Evolutionary conservation across 345 rosid species (phyloP).

Genomic region (Eucalyptus grandis): DNA sequence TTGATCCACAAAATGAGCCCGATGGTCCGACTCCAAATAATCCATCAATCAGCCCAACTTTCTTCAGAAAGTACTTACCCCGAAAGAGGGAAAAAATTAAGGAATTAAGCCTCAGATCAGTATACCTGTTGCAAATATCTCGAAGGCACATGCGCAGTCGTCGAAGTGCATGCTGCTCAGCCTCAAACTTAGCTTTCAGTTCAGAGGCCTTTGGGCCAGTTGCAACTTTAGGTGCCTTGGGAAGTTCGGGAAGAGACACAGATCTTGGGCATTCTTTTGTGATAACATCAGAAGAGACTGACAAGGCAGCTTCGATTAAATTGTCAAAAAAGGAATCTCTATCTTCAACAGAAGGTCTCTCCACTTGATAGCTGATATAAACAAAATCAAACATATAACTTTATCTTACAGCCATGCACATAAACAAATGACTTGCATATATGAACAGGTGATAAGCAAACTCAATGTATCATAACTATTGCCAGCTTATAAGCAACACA

Average conservation of each 20-base stretch:
- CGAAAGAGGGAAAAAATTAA: not conserved
- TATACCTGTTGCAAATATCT: slow-evolving; percentile 95
- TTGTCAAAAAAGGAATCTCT: slow-evolving; percentile 69
- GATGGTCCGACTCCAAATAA: not conserved
- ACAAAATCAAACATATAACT: not conserved
- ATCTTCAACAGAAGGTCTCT: slow-evolving; percentile 60
- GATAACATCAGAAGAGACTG: slow-evolving; percentile 50
- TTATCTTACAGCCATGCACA: not conserved
- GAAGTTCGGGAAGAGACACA: slow-evolving; percentile 57
- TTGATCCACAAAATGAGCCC: not conserved
- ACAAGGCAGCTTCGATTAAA: slow-evolving; percentile 85
- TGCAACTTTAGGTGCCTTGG: slow-evolving; percentile 68
- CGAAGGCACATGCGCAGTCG: slow-evolving; percentile 97
- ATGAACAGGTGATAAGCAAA: not conserved
- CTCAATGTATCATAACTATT: not conserved
- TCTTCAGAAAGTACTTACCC: not conserved
- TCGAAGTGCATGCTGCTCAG: slow-evolving; percentile 98
- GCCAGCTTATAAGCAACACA: slow-evolving; percentile 8
- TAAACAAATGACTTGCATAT: not conserved
- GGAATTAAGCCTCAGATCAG: not conserved
- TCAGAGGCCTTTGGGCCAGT: slow-evolving; percentile 92
- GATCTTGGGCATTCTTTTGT: slow-evolving; percentile 30
- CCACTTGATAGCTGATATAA: slow-evolving; percentile 72
- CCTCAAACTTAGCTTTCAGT: slow-evolving; percentile 88
- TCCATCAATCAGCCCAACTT: not conserved